Base-by-base conservation (phyloP, 805 yeast genomes). In the Soucietia sequanensis region DNA sequence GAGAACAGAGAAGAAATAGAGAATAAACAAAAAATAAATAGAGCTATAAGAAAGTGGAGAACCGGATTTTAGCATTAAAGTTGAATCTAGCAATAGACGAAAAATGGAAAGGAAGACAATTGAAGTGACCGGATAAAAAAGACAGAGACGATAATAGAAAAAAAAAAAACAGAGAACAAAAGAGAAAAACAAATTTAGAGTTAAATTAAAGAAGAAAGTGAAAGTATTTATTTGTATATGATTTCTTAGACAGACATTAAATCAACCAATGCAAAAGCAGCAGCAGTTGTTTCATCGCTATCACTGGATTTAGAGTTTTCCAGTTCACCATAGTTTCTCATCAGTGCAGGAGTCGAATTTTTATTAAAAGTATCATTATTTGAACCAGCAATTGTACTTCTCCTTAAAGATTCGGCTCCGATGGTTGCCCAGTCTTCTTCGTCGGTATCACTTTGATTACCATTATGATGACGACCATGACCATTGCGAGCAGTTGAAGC, bases 391-490 rank as follows among this genome's bases (percentile, higher is more conserved):
- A 32, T 44, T 24, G 16, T 23, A 6, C 54, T 46, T 40, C 50
- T 62, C 30, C 85, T 65, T 37, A 88, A 64, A 27, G 77, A 66
- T 24, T 76, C 81, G 0, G 96, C 89, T 1, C 97, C 97, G 35
- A 90, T 82, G 0, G 88, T 65, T 42, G 81, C 84, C 99, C 99
- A 91, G 60, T 91, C 98, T 60, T 91, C 99, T 54, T 91, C 98
- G 58, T 91, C 99, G 0, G 99, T 91, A 51, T 87, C 95, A 28
- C 80, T 73, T 34, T 59, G 66, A 15, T 49, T 48, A 30, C 8
- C 12, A 20, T 23, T 27, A 14, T 23, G 18, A 11, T 7, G 33
- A 15, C 9, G 5, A 8, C 27, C 12, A n/a, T n/a, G n/a, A 5
- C 30, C 30, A 8, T 20, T 23, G n/a, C n/a, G n/a, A n/a, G n/a